Base-by-base conservation (phyloP, 75 land plant species). In the Ceratopteris richardii region DNA sequence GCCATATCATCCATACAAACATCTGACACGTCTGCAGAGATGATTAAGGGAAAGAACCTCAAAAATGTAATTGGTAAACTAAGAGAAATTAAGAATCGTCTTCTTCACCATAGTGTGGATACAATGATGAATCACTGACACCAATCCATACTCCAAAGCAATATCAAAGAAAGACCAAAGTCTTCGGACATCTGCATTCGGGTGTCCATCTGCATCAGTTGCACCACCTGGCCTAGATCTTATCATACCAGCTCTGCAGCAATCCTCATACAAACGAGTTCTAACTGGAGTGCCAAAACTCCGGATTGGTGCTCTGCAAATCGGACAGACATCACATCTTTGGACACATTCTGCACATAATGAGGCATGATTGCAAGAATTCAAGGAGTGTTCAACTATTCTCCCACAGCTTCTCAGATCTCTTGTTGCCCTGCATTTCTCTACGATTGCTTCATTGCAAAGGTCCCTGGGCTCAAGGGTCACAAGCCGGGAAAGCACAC, bases 1-100 rank as follows among this genome's bases (percentile, higher is more conserved):
- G 98, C 98, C 72, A 42, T 74, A 64, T 89, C 96, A 76, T 94
- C 85, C 98, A 94, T 83, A 60, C 98, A 94, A 31, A 94, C 88
- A 66, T 94, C 96, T 26, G 85, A 81, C 22, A 94, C 81, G 81
- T 94, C 94, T 91, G 76, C 31, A 22, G 16, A 43, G 27, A 20
- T 66, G 29, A 56, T 85, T 23, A 85, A 79, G 74, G 51, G 13
- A 63, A 18, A 26, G 54, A 52, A 52, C 28, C 20, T 17, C 18
- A 48, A 48, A 5, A 10, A 40, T 40, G n/a, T n/a, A n/a, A n/a
- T n/a, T n/a, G n/a, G n/a, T n/a, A n/a, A n/a, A n/a, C n/a, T n/a
- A n/a, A n/a, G n/a, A n/a, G n/a, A n/a, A n/a, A n/a, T n/a, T n/a
- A n/a, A n/a, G n/a, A n/a, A n/a, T n/a, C n/a, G n/a, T n/a, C n/a